Percentiles rank a stretch among this genome's conserved stretches.
phyloP scores from a whole-genome alignment of 2,329 filamentous ascomycete genomes.

The Colletotrichum limetticola region DNA sequence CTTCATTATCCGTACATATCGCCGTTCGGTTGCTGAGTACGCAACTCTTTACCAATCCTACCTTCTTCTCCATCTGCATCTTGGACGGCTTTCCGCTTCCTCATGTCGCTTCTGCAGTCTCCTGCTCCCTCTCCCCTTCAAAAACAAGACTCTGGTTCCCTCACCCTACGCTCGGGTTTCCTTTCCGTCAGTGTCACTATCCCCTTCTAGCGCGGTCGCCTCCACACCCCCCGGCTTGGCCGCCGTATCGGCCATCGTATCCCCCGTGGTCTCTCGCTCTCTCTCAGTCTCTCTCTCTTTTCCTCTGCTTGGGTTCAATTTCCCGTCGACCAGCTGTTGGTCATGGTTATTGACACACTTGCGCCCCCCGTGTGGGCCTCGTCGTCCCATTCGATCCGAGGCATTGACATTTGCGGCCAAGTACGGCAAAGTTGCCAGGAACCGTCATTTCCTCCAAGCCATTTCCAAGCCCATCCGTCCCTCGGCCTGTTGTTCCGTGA shows the following conservation, averaged over 20 bases:
- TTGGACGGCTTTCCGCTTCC: neutral
- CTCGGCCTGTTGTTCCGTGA: conserved; percentile 11
- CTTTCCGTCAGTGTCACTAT: neutral
- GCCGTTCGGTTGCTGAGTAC: neutral
- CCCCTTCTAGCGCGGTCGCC: neutral
- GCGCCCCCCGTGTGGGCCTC: conserved; percentile 11
- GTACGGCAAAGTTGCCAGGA: conserved; percentile 19
- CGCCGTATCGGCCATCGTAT: conserved; percentile 20
- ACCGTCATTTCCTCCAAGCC: conserved; percentile 21
- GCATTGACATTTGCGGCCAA: conserved; percentile 10
- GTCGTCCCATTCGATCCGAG: conserved; percentile 22
- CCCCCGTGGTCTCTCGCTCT: conserved; percentile 13
- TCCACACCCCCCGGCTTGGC: conserved; percentile 18
- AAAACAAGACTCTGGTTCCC: neutral
- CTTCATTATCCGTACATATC: neutral
- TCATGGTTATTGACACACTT: conserved; percentile 8
- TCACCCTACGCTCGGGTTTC: neutral
- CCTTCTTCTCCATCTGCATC: neutral
- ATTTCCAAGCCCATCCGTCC: neutral
- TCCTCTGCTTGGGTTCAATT: conserved; percentile 32
- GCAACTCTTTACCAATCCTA: neutral
- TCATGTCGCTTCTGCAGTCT: neutral
- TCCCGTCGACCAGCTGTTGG: conserved; percentile 22
- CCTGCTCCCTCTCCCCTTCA: neutral
- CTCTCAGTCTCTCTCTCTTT: conserved; percentile 6